These are phyloP conservation scores for Bipolaris cookei DNA, from an alignment of 2,329 filamentous ascomycete species.

Conservation along the genomic window DNA sequence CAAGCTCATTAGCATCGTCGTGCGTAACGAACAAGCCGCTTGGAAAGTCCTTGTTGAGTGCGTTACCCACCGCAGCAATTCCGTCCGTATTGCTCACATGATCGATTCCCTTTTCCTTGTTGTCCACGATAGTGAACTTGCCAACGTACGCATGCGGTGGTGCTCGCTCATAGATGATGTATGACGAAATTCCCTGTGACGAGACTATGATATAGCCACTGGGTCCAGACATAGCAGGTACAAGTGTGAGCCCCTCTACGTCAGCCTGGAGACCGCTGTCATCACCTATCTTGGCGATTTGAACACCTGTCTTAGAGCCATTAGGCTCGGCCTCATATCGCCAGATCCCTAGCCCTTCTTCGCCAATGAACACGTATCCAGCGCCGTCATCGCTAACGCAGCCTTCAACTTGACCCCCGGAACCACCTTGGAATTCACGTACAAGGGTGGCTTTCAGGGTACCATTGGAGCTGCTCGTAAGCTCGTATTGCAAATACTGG, in stretches of 20 bases:
- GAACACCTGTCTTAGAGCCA: slow-evolving; percentile 42
- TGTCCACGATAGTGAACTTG: slow-evolving; percentile 57
- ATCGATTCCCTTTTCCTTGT: slow-evolving; percentile 54
- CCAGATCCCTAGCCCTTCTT: slow-evolving; percentile 61
- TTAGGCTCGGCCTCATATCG: slow-evolving; percentile 60
- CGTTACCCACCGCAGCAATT: slow-evolving; percentile 55
- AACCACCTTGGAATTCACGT: slow-evolving; percentile 59
- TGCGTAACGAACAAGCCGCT: slow-evolving; percentile 59
- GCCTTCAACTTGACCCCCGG: slow-evolving; percentile 61
- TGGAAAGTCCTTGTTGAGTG: slow-evolving; percentile 48
- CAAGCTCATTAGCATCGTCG: slow-evolving; percentile 61
- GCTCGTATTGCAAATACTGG: slow-evolving; percentile 61
- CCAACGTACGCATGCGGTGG: slow-evolving; percentile 58
- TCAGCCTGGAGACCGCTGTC: slow-evolving; percentile 57
- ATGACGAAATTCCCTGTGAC: slow-evolving; percentile 61
- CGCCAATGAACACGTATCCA: slow-evolving; percentile 59
- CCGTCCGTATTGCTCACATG: slow-evolving; percentile 63
- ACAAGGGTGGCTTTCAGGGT: slow-evolving; percentile 57
- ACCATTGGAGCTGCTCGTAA: slow-evolving; percentile 50
- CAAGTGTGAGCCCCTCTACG: slow-evolving; percentile 61
- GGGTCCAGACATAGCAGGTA: slow-evolving; percentile 54
- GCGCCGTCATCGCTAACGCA: slow-evolving; percentile 61
- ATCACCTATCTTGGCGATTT: slow-evolving; percentile 54
- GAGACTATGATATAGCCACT: slow-evolving; percentile 61
- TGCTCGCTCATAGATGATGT: slow-evolving; percentile 59